Conservation (phyloP, 352 stramenopile species). For the Pythium pyrilobum region DNA sequence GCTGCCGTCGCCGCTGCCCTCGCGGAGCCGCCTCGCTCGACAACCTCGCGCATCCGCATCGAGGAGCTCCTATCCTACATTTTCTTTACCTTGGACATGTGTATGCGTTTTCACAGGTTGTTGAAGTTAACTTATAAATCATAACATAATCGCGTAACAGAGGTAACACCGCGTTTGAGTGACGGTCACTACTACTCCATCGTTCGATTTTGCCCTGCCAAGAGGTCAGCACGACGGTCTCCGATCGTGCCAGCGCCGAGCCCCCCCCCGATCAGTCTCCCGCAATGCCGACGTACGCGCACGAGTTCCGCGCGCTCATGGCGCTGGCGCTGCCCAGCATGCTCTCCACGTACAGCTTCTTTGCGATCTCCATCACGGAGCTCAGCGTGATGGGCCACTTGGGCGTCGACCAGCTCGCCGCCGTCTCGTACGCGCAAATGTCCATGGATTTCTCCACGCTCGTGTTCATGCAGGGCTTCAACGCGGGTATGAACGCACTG, state of each 20-base stretch:
- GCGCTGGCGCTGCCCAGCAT: conserved; percentile 52
- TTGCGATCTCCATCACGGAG: conserved; percentile 75
- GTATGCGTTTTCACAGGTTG: too few species aligned
- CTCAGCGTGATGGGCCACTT: conserved; percentile 79
- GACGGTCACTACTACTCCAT: too few species aligned
- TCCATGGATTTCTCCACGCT: conserved; percentile 72
- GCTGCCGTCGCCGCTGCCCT: too few species aligned
- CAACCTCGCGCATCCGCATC: too few species aligned
- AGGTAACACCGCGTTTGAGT: too few species aligned
- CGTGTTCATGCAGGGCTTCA: conserved; percentile 79
- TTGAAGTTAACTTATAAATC: too few species aligned
- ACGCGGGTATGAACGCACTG: conserved; percentile 73
- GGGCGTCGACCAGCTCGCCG: conserved; percentile 71
- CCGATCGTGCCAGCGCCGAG: too few species aligned
- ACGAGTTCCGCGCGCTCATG: conserved; percentile 39
- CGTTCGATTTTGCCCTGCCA: background rate
- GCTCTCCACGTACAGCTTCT: conserved; percentile 73
- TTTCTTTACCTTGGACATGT: too few species aligned
- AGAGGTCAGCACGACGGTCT: background rate
- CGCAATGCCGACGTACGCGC: conserved; percentile 16
- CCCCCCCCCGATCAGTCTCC: too few species aligned
- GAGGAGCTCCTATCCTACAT: too few species aligned
- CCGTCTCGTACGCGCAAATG: conserved; percentile 74
- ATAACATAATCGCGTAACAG: too few species aligned
- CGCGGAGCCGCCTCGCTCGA: too few species aligned